Evolutionary conservation across 306 rosid species (phyloP).

Genomic region (Arachis stenosperma): DNA sequence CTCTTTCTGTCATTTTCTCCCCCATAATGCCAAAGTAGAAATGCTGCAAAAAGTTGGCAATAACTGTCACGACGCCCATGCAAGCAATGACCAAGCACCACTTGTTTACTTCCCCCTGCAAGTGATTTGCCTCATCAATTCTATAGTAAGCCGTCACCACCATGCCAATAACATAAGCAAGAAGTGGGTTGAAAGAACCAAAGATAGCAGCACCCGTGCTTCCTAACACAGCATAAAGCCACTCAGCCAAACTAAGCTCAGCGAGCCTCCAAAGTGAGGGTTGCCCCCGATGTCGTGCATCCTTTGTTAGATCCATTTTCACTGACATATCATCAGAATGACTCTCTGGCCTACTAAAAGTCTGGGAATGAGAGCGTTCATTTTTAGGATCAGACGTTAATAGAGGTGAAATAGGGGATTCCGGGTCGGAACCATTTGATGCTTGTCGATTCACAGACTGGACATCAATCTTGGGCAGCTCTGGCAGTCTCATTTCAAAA

Average conservation of each 20-base stretch:
- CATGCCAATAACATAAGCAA: constrained; percentile 91
- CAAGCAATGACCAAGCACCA: constrained; percentile 98
- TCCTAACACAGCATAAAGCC: constrained; percentile 98
- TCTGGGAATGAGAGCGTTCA: constrained; percentile 98
- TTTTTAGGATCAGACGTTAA: constrained; percentile 95
- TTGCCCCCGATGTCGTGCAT: constrained; percentile 56
- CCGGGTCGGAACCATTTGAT: constrained; percentile 93
- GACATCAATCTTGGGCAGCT: constrained; percentile 94
- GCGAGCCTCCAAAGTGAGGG: constrained; percentile 98
- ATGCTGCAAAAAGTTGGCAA: constrained; percentile 99
- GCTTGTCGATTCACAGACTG: constrained; percentile 69
- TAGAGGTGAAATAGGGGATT: constrained; percentile 96
- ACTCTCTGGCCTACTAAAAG: constrained; percentile 94
- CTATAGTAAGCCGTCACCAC: constrained; percentile 82
- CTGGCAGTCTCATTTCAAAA: constrained; percentile 94
- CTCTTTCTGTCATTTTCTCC: constrained; percentile 99
- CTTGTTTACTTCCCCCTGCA: constrained; percentile 67
- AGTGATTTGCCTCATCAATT: constrained; percentile 45
- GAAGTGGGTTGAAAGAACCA: constrained; percentile 99
- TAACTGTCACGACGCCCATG: constrained; percentile 95
- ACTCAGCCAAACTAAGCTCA: constrained; percentile 94
- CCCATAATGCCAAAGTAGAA: constrained; percentile 99
- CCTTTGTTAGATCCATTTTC: constrained; percentile 55
- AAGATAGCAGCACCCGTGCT: constrained; percentile 97
- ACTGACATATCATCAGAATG: constrained; percentile 70